phyloP scores from a whole-genome alignment of 2,329 filamentous ascomycete genomes.

The Fonsecaea pugnacius region DNA sequence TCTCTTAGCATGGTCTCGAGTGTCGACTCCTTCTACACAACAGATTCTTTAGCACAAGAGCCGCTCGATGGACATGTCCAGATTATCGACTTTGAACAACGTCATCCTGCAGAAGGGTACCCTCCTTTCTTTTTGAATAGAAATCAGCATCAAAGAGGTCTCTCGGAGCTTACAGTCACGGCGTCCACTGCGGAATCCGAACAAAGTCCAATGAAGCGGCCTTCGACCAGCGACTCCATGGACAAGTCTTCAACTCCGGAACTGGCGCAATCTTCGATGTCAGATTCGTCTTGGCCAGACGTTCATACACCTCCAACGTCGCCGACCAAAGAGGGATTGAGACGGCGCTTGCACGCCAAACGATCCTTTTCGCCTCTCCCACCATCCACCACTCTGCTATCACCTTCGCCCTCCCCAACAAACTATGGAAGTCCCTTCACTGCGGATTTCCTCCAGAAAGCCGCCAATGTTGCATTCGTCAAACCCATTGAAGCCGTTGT shows the following conservation, averaged over 20 bases:
- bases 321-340: conserved; percentile 26
- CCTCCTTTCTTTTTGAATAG: conserved; percentile 23
- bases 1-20: conserved; percentile 43
- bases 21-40: conserved; percentile 51
- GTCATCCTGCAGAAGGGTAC: conserved; percentile 17
- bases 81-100: conserved; percentile 22
- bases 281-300: conserved; percentile 47
- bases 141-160: conserved; percentile 39
- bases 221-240: conserved; percentile 25
- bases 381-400: conserved; percentile 66
- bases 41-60: conserved; percentile 25
- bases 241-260: conserved; percentile 49
- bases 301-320: conserved; percentile 45
- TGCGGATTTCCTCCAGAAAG: conserved; percentile 73
- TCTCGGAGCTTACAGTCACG: conserved; percentile 40
- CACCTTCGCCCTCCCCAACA: conserved; percentile 54
- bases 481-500: conserved; percentile 79
- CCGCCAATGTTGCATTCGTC: conserved; percentile 74
- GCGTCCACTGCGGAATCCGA: conserved; percentile 34
- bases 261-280: conserved; percentile 49
- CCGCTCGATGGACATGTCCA: conserved; percentile 11
- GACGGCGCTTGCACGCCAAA: conserved; percentile 30
- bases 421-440: conserved; percentile 52
- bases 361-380: conserved; percentile 60
- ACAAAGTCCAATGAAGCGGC: conserved; percentile 10